phyloP scores from a whole-genome alignment of 2,329 filamentous ascomycete species.

The Escovopsis weberi region DNA sequence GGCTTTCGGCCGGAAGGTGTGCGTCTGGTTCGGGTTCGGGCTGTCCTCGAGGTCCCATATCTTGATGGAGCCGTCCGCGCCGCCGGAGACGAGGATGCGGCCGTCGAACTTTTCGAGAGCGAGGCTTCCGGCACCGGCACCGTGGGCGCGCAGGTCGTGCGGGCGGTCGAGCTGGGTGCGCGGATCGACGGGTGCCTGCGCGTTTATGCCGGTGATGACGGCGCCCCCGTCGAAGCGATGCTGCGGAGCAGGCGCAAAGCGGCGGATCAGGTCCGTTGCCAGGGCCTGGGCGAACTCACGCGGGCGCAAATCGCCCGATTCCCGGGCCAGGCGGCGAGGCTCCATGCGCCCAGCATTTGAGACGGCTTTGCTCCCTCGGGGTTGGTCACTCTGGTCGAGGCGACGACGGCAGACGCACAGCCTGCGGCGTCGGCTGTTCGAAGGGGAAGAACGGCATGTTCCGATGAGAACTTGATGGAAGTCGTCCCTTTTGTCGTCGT shows the following conservation, averaged over 20 bases:
- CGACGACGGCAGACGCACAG: too few relatives aligned
- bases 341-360: slow-evolving; percentile 38
- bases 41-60: slow-evolving; percentile 72
- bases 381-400: too few relatives aligned
- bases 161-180: slow-evolving; percentile 10
- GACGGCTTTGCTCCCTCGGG: too few relatives aligned
- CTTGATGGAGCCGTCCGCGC: slow-evolving; percentile 69
- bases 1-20: slow-evolving; percentile 39
- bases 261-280: slow-evolving; percentile 49
- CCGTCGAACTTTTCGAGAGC: slow-evolving; percentile 74
- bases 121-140: slow-evolving; percentile 63
- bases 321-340: slow-evolving; percentile 64
- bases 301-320: slow-evolving; percentile 51
- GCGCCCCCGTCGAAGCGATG: slow-evolving; percentile 52
- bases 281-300: slow-evolving; percentile 51
- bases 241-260: slow-evolving; percentile 52
- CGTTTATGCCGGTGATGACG: too few relatives aligned
- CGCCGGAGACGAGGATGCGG: slow-evolving; percentile 63
- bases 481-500: too few relatives aligned
- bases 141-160: slow-evolving; percentile 48
- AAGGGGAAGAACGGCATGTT: too few relatives aligned
- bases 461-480: too few relatives aligned
- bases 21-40: slow-evolving; percentile 26
- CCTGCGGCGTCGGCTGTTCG: too few relatives aligned
- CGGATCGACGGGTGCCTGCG: background rate